A percentile compares a stretch with the other conserved stretches of the same genome.
Conservation (phyloP, 2,329 filamentous ascomycete genomes). For the Pestalotiopsis sp. region DNA sequence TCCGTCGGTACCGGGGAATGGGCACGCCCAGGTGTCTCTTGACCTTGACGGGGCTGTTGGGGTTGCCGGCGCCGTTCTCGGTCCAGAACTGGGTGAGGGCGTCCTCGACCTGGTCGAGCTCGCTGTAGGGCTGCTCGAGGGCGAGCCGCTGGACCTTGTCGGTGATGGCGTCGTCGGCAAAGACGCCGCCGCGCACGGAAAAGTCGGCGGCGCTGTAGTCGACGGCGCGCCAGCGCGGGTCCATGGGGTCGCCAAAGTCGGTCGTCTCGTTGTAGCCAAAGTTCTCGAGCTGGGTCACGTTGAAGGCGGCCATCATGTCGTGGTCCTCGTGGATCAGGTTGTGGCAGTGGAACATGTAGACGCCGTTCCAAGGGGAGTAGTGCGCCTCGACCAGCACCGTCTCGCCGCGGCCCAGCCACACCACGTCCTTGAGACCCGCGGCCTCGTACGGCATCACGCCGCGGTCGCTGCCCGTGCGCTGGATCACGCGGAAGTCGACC, state of each 20-base stretch:
- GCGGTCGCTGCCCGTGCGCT: constrained; percentile 44
- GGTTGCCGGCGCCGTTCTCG: constrained; percentile 21
- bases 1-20: not conserved
- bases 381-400: constrained; percentile 51
- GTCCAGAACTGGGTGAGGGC: constrained; percentile 35
- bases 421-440: constrained; percentile 59
- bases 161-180: constrained; percentile 28
- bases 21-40: not conserved
- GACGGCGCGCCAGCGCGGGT: constrained; percentile 36
- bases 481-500: constrained; percentile 58
- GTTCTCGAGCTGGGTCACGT: constrained; percentile 38
- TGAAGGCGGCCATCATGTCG: constrained; percentile 51
- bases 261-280: constrained; percentile 41
- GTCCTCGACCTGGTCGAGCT: constrained; percentile 31
- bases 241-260: constrained; percentile 40
- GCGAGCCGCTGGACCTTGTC: constrained; percentile 34
- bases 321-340: constrained; percentile 48
- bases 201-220: constrained; percentile 28
- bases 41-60: constrained; percentile 15
- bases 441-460: constrained; percentile 53
- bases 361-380: constrained; percentile 55
- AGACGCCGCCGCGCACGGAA: constrained; percentile 23
- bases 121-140: constrained; percentile 34
- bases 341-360: constrained; percentile 53
- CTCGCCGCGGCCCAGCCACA: constrained; percentile 55